phyloP scores from a whole-genome alignment of 2,329 filamentous ascomycete species.

The Beauveria varroae region DNA sequence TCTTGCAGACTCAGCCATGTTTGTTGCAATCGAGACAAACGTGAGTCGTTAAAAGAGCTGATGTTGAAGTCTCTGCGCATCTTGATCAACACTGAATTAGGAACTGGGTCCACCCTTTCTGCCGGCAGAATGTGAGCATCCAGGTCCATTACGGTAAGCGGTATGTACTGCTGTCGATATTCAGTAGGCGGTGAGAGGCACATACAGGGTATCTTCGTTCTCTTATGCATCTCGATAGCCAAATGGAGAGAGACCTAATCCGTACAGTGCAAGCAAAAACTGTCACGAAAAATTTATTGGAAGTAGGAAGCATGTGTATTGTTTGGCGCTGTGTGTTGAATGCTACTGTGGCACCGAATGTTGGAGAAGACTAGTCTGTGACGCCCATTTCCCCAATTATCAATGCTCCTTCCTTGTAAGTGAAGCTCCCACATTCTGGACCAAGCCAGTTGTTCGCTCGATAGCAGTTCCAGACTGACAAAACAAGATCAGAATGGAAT shows the following conservation, averaged over 20 bases:
- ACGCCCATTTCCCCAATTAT: not conserved
- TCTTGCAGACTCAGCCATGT: conserved; percentile 26
- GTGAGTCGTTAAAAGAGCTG: not conserved
- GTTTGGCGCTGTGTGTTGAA: not conserved
- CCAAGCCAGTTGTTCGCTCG: not conserved
- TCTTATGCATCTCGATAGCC: no score
- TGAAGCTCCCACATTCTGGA: not conserved
- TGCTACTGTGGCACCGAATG: not conserved
- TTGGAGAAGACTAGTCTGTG: no score
- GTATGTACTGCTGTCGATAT: not conserved
- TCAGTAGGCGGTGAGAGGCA: not conserved
- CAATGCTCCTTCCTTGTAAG: not conserved
- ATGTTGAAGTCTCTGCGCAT: conserved; percentile 6
- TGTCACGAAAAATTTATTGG: no score
- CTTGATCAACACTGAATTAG: not conserved
- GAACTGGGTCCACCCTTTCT: conserved; percentile 14
- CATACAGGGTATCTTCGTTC: not conserved
- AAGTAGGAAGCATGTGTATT: not conserved
- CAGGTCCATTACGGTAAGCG: not conserved
- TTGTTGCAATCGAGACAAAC: not conserved
- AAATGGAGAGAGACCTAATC: not conserved
- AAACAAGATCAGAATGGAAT: not conserved
- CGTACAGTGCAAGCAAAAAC: no score
- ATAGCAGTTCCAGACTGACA: rapidly evolving
- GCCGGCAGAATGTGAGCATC: conserved; percentile 18